Base-by-base conservation (phyloP, 2,329 filamentous ascomycete species). In the Hypoxylon sp. region DNA sequence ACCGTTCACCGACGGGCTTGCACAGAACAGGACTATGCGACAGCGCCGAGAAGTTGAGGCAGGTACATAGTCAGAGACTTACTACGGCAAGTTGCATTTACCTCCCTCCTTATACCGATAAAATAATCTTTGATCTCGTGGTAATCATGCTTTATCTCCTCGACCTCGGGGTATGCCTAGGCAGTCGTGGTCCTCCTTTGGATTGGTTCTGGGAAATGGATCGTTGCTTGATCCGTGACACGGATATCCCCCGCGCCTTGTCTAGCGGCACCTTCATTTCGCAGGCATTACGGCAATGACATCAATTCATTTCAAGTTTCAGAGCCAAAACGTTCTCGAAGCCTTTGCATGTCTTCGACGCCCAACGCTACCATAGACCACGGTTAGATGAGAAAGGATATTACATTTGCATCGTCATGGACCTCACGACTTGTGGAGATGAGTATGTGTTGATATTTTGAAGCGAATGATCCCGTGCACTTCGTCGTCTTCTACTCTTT, bases 191-290 rank as follows among this genome's bases (percentile, higher is more conserved):
- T 39, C 34, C 52, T 34, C 51, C 63, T 48, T 63, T 61, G 45
- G 60, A 50, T 47, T 53, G 19, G 45, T 45, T 41, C 39, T 53
- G 50, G 51, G 57, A 56, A 64, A 67, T 59, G 48, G 67, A 65
- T 54, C 67, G 52, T 68, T 70, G 47, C 67, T 63, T 70, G 61
- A 59, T 59, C 64, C 64, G 67, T 69, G 67, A 58, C 63, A 65
- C 57, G 64, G 61, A 52, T 62, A 69, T 67, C 67, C 67, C 67
- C 67, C 67, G 67, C 67, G 54, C 61, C 58, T 65, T 67, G 64
- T 52, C 61, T 69, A 69, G 67, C 67, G 61, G 61, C 64, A 67
- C 67, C 64, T 69, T 69, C 67, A 69, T 69, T 69, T 69, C 64
- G 34, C 63, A 61, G 34, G 64, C 67, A 70, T 68, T 63, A 59